Evolutionary conservation across 768 basidiomycete genomes (phyloP).

Genomic region (Boletus rex-veris): DNA sequence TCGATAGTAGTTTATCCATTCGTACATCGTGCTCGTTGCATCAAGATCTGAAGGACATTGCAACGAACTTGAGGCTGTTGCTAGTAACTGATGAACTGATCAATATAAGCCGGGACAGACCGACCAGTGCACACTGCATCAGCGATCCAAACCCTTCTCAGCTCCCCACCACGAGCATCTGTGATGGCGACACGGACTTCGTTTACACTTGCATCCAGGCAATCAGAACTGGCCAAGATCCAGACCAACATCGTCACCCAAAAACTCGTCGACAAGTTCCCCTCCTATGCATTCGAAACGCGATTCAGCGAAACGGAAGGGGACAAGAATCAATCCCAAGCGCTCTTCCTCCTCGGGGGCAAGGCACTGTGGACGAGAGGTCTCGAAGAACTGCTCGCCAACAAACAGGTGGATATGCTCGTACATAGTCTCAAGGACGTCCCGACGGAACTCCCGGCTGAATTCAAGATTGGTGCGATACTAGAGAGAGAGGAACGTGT

Average conservation of each 20-base stretch:
- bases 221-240: slow-evolving; percentile 83
- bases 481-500: slow-evolving; percentile 84
- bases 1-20: not conserved
- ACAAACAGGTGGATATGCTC: slow-evolving; percentile 79
- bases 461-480: slow-evolving; percentile 83
- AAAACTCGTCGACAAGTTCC: slow-evolving; percentile 55
- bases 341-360: slow-evolving; percentile 87
- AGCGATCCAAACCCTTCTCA: too few species aligned
- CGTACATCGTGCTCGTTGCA: not conserved
- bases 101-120: too few species aligned
- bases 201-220: slow-evolving; percentile 79
- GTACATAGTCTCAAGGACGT: slow-evolving; percentile 93
- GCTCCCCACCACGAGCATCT: not conserved
- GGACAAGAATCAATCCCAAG: slow-evolving; percentile 87
- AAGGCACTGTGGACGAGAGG: slow-evolving; percentile 96
- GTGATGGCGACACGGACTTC: slow-evolving; percentile 36
- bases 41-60: not conserved
- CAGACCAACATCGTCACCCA: slow-evolving; percentile 82
- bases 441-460: slow-evolving; percentile 80
- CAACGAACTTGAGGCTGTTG: not conserved
- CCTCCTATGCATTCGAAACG: slow-evolving; percentile 47
- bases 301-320: slow-evolving; percentile 69
- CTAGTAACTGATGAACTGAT: too few species aligned
- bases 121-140: not conserved
- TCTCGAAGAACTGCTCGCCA: slow-evolving; percentile 79